Evolutionary conservation across 306 rosid genomes (phyloP), one percentile per base, ranked within the genome.

Genomic region (Astragalus membranaceus): DNA sequence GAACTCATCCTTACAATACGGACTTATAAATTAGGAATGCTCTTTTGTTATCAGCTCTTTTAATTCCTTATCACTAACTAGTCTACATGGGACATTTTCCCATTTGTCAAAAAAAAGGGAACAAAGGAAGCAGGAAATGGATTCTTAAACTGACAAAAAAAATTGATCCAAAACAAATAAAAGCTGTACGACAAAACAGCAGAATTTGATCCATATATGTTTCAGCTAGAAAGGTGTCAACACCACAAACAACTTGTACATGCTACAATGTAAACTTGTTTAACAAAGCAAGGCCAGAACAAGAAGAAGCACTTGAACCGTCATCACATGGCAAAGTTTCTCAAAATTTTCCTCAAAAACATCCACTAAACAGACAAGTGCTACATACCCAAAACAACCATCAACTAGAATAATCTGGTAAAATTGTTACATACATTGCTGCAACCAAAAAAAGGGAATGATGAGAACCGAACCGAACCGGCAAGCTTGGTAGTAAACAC

Each of bases 401-500:
- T 81, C 77, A 81, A 82, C 75, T 61, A 73, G 72, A 78, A 74
- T 73, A 79, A 77, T 78, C 80, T 55, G 77, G 60, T 60, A 83
- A 20, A 71, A 75, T 82, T 74, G 87, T 79, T 86, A 83, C 92
- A 88, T 85, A 84, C 85, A 76, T 57, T 79, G 92, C 71, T 67
- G 85, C 90, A 85, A 85, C 79, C 83, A 67, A 60, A 58, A 8
- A 76, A 51, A 65, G 85, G 80, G 54, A 76, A 82, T 84, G 55
- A 78, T 53, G 63, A 76, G 74, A 78, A 75, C 85, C 73, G n/a
- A n/a, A n/a, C n/a, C n/a, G 75, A 87, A 86, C 79, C 79, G 74
- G 78, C 85, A 84, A 86, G 85, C 87, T 84, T 80, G 71, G 84
- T 26, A 59, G 71, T 77, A 79, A 76, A 71, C 77, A 79, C 84